Conservation (phyloP, 495 filamentous ascomycete genomes). For the Cercophora sp. region DNA sequence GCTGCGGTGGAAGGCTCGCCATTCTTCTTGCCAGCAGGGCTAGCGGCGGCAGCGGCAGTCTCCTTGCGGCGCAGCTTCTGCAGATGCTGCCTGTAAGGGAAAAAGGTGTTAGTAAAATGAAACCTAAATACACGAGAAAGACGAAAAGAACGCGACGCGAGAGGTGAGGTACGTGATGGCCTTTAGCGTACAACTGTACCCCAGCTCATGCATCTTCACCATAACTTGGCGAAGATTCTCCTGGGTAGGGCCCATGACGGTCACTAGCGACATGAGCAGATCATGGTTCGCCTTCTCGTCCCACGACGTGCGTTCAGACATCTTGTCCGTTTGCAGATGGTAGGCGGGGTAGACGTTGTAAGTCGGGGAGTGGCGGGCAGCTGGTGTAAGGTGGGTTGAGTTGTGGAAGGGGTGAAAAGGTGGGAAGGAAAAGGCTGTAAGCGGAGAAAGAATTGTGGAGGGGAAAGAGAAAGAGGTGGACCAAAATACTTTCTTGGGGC, state of each 20-base stretch:
- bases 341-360: too few relatives aligned
- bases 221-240: slow-evolving; percentile 20
- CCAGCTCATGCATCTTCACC: slow-evolving; percentile 17
- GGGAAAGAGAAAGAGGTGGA: too few relatives aligned
- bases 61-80: slow-evolving; percentile 39
- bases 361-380: too few relatives aligned
- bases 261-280: slow-evolving; percentile 19
- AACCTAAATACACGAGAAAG: neutral
- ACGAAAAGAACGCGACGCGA: neutral
- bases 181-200: slow-evolving; percentile 27
- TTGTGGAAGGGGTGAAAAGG: too few relatives aligned
- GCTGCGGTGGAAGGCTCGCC: slow-evolving; percentile 5
- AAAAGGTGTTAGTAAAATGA: slow-evolving; percentile 13
- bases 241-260: slow-evolving; percentile 16
- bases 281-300: slow-evolving; percentile 26
- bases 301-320: too few relatives aligned
- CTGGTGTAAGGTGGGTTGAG: too few relatives aligned
- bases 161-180: slow-evolving; percentile 25
- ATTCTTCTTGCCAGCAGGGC: neutral
- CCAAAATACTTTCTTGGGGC: too few relatives aligned
- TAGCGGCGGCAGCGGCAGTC: neutral
- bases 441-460: too few relatives aligned
- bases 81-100: slow-evolving; percentile 32
- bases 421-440: too few relatives aligned
- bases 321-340: too few relatives aligned